Base-by-base conservation (phyloP, 2,329 filamentous ascomycete genomes). In the Penicillium sp. region DNA sequence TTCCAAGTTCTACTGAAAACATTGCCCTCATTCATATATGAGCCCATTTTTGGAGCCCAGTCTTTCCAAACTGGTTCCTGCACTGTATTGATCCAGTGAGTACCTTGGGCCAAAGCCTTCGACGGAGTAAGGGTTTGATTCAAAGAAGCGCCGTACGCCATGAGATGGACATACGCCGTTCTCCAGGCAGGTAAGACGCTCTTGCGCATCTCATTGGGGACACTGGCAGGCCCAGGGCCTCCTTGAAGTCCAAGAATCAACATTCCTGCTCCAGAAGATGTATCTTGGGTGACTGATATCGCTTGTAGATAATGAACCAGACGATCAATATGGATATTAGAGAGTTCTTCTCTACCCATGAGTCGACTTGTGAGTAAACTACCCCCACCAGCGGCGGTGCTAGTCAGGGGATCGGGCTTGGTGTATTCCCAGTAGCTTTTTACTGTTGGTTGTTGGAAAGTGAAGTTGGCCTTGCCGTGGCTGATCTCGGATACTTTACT, bases 161-260 rank as follows among this genome's bases (percentile, higher is more conserved):
- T 64, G 15, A 66, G 49, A 32, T 71, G 69, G 1, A 67, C 46
- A 18, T 73, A 73, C 3, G 68, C 63, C 2, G 39, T 62, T 40
- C 66, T 61, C 72, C 73, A 75, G 0, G 66, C 66, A 0, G 66
- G 65, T 20, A 63, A 52, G 18, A 62, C 66, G 9, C 49, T 52
- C 4, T 44, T 53, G 21, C 53, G 45, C 15, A 24, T 42, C 13
- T 58, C 13, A 20, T 51, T 23, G 0, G 51, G 49, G 5, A 46
- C 27, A 6, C n/a, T 33, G 4, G 47, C 45, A 3, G 53, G 34
- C 1, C 58, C 58, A 7, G 17, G 40, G 6, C 55, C 58, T 21
- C 61, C 52, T 56, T 67, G 61, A 2, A 70, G 42, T 10, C 67
- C 64, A 23, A 47, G 67, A 33, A 15, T 56, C 59, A 37, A 56